Percentiles rank a stretch among this genome's conserved stretches.
Conservation (phyloP, 2,329 filamentous ascomycete genomes). For the Cladosporium sp. region DNA sequence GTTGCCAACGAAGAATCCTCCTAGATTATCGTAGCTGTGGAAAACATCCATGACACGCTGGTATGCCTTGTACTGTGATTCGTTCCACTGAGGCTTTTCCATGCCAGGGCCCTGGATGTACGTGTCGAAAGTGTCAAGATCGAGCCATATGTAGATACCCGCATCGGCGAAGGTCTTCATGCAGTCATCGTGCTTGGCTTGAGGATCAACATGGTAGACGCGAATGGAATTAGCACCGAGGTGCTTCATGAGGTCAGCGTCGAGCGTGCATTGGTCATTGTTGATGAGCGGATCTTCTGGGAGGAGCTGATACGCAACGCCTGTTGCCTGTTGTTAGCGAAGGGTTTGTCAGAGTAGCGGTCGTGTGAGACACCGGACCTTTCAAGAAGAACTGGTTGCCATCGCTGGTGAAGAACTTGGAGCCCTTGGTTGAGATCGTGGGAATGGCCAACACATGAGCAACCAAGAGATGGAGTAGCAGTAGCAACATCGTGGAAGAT, state of each 20-base stretch:
- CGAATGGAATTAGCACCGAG: constrained; percentile 79
- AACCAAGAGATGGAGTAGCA: constrained; percentile 6
- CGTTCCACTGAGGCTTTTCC: constrained; percentile 61
- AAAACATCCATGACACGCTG: constrained; percentile 70
- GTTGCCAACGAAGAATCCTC: constrained; percentile 83
- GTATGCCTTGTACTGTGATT: constrained; percentile 63
- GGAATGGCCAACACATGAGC: constrained; percentile 38
- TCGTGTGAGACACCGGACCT: constrained; percentile 44
- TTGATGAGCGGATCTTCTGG: constrained; percentile 70
- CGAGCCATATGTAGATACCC: constrained; percentile 78
- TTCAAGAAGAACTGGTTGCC: constrained; percentile 81
- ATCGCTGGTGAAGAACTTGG: constrained; percentile 79
- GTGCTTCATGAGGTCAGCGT: constrained; percentile 70
- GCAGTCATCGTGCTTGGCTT: constrained; percentile 66
- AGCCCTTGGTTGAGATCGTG: constrained; percentile 58
- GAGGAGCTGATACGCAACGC: constrained; percentile 42
- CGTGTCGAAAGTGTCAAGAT: constrained; percentile 69
- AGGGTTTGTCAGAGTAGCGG: neutral
- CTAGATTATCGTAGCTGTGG: constrained; percentile 68
- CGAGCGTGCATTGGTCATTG: constrained; percentile 66
- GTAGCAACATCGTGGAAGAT: neutral
- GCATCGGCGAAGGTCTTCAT: constrained; percentile 74
- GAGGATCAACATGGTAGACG: constrained; percentile 74
- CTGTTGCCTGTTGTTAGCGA: constrained; percentile 37
- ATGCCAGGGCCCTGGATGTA: constrained; percentile 45